Evolutionary conservation across 257 asterid genomes (phyloP).

Genomic region (Ocimum tenuiflorum): DNA sequence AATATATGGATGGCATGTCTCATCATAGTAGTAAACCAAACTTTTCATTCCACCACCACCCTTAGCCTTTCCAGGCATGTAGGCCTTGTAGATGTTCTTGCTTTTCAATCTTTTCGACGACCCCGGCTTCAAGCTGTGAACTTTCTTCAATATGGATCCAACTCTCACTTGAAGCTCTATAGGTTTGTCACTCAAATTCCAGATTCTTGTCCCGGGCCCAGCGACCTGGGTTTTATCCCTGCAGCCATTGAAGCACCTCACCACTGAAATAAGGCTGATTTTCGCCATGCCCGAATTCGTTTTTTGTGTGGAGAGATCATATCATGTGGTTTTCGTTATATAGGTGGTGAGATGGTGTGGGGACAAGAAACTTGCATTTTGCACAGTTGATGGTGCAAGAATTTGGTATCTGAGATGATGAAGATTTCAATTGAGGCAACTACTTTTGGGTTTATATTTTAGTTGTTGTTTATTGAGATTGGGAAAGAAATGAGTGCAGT

Average conservation of each 20-base stretch:
- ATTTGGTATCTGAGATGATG: slow-evolving; percentile 14
- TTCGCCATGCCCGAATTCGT: not conserved
- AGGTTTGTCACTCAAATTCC: slow-evolving; percentile 62
- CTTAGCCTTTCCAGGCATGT: slow-evolving; percentile 54
- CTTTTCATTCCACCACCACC: slow-evolving; percentile 47
- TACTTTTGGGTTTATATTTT: not conserved
- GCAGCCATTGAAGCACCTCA: slow-evolving; percentile 64
- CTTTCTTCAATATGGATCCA: slow-evolving; percentile 68
- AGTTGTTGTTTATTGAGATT: too few relatives aligned
- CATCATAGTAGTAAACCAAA: slow-evolving; percentile 67
- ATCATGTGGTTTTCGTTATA: too few relatives aligned
- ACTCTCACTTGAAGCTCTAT: slow-evolving; percentile 72
- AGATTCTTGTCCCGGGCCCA: slow-evolving; percentile 60
- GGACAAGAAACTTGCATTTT: slow-evolving; percentile 26
- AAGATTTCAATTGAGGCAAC: slow-evolving; percentile 5
- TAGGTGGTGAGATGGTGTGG: slow-evolving; percentile 11
- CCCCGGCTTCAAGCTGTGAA: slow-evolving; percentile 64
- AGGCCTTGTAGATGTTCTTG: slow-evolving; percentile 71
- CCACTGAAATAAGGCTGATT: slow-evolving; percentile 38
- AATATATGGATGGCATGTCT: slow-evolving; percentile 82
- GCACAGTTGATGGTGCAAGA: slow-evolving; percentile 16
- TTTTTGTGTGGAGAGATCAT: too few relatives aligned
- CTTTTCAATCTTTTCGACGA: slow-evolving; percentile 62
- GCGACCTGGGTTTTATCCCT: slow-evolving; percentile 52
- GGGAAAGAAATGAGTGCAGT: slow-evolving; percentile 24